Evolutionary conservation across 2,329 filamentous ascomycete species (phyloP), one percentile per base, ranked within the genome.

Genomic region (Penicillium sp.): DNA sequence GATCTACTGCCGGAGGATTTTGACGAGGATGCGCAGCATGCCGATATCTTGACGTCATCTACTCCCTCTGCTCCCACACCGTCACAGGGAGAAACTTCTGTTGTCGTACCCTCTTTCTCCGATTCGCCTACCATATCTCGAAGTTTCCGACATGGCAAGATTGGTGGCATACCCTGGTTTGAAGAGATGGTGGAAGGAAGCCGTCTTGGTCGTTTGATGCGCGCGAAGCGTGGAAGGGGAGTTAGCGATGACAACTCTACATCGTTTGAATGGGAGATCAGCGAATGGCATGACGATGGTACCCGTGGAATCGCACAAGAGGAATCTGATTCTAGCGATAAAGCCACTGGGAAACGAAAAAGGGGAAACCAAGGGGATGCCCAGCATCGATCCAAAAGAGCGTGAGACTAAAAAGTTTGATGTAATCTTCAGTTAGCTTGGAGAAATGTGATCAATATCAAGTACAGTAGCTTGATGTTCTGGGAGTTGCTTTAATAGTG

Each of bases 151-250:
- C 66, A 66, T 5, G 74, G 76, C 14, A 71, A 65, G 2, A 56
- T 75, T 3, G 73, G 75, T n/a, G 88, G 88, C 3, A 82, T 93
- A 27, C 90, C 91, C 0, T 96, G 91, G 90, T 93, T 96, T 65
- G 90, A 96, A 65, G 84, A 85, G 61, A 82, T 96, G 80, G 84
- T 96, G 3, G 84, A 90, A 67, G 88, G 91, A 53, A 93, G 90
- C 63, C 81, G 81, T 39, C 76, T 96, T 43, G 90, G 90, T 2
- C 86, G 82, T 50, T 80, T 89, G 73, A 86, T 85, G 70, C 84
- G 84, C 64, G 82, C 65, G 52, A 76, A 82, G 68, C 81, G 80
- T 58, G 84, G 85, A 16, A 82, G 83, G 56, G 83, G 85, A 26
- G 76, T 81, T 33, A 87, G 83, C 50, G 76, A 77, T n/a, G 86